Conservation (phyloP, 345 rosid genomes). For the Salix udensis region DNA sequence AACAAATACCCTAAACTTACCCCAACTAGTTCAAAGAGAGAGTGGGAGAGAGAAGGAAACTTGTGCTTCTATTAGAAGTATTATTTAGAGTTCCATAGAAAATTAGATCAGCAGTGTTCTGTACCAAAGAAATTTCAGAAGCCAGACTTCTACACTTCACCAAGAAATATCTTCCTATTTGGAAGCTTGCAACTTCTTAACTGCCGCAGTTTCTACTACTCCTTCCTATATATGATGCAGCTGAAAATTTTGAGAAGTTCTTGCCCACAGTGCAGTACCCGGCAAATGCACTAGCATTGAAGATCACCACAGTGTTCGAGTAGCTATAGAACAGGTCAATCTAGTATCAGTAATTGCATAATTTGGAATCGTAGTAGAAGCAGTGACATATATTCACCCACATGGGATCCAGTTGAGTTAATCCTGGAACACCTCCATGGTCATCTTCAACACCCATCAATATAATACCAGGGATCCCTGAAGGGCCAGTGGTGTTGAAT, state of each 20-base stretch:
- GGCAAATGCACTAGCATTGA: slow-evolving; percentile 62
- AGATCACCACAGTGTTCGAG: slow-evolving; percentile 55
- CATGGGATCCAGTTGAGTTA: slow-evolving; percentile 69
- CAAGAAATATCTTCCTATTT: slow-evolving; percentile 1
- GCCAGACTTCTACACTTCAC: neutral
- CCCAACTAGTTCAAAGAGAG: neutral
- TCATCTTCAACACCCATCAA: slow-evolving; percentile 93
- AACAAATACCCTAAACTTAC: neutral
- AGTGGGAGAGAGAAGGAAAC: neutral
- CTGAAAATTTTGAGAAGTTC: slow-evolving; percentile 48
- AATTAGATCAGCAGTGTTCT: neutral
- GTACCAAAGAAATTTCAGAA: neutral
- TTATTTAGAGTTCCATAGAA: neutral
- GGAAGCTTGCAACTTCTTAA: no score
- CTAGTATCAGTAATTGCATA: neutral
- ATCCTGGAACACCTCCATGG: slow-evolving; percentile 46
- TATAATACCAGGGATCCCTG: slow-evolving; percentile 67
- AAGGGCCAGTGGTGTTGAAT: slow-evolving; percentile 74
- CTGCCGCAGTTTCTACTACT: no score
- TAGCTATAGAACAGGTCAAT: slow-evolving; percentile 36
- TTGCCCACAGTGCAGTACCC: slow-evolving; percentile 42
- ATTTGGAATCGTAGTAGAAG: neutral
- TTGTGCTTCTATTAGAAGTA: neutral
- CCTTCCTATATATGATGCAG: slow-evolving; percentile 73
- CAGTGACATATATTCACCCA: slow-evolving; percentile 28